Conservation (phyloP, 176 grass and related monocot species). For the Paspalum vaginatum region DNA sequence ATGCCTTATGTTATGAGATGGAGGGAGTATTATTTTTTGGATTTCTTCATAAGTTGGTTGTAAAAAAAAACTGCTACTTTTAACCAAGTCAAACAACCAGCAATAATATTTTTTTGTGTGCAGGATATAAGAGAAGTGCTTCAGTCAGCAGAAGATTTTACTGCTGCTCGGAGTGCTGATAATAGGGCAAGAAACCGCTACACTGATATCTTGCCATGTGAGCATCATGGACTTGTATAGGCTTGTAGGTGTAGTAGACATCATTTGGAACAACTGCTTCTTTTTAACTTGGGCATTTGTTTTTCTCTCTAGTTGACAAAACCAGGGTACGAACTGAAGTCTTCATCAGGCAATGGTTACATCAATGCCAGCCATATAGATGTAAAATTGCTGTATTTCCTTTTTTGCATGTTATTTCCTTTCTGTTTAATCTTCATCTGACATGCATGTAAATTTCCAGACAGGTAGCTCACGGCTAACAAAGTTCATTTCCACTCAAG, state of each 20-base stretch:
- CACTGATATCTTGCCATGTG: constrained; percentile 86
- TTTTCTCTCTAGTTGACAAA: constrained; percentile 56
- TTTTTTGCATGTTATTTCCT: neutral
- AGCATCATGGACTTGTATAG: constrained; percentile 35
- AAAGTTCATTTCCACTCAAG: constrained; percentile 92
- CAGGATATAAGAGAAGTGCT: constrained; percentile 35
- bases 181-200: constrained; percentile 88
- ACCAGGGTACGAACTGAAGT: constrained; percentile 52
- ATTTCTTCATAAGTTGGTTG: neutral
- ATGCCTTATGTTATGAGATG: too few relatives aligned
- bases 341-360: constrained; percentile 52
- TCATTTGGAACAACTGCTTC: neutral
- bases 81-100: neutral
- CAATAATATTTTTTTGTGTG: neutral
- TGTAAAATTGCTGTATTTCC: constrained; percentile 42
- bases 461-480: constrained; percentile 30
- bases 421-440: constrained; percentile 8
- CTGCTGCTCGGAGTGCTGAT: constrained; percentile 49
- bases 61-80: neutral
- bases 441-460: constrained; percentile 34
- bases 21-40: neutral
- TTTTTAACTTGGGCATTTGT: constrained; percentile 11
- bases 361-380: constrained; percentile 91
- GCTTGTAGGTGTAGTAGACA: constrained; percentile 14
- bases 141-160: constrained; percentile 26